Conservation (phyloP, 2,329 filamentous ascomycete genomes). For the Emmonsiellopsis sp. region DNA sequence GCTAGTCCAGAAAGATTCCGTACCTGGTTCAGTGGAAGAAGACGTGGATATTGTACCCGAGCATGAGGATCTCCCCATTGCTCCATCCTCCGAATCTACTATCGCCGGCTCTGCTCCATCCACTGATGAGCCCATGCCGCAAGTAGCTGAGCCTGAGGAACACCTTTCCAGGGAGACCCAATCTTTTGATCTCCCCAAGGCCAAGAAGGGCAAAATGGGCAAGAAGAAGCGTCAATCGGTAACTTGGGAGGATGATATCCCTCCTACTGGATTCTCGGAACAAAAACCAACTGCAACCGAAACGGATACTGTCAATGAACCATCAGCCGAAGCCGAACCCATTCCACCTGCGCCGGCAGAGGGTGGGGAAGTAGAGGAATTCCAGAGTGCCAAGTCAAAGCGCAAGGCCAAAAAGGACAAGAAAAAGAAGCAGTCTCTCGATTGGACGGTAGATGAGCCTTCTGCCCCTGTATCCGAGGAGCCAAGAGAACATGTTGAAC, state of each 20-base stretch:
- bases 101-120: neutral
- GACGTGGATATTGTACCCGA: neutral
- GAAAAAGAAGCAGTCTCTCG: slow-evolving; percentile 1
- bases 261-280: neutral
- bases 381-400: slow-evolving; percentile 26
- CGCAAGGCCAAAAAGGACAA: slow-evolving; percentile 18
- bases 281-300: neutral
- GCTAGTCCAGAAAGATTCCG: neutral
- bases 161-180: neutral
- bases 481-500: neutral
- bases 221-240: slow-evolving; percentile 3
- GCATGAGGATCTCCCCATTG: too few species aligned
- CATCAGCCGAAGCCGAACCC: slow-evolving; percentile 1
- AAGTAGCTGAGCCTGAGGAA: slow-evolving; percentile 1
- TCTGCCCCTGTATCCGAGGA: neutral
- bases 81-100: neutral
- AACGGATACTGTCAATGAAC: neutral
- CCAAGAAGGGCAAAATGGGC: slow-evolving; percentile 12
- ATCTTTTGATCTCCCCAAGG: slow-evolving; percentile 7
- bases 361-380: slow-evolving; percentile 10
- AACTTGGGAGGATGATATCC: neutral
- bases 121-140: neutral
- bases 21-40: neutral
- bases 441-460: neutral
- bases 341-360: neutral